phyloP scores from a whole-genome alignment of 805 yeast genomes.

The fission yeast (Schizosaccharomyces pombe) region ASM294v3 CU329670.1:1126501-1127000 shows the following conservation, averaged over 20 bases:
- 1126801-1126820: constrained; percentile 55
- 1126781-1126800: constrained; percentile 42
- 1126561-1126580: constrained; percentile 85
- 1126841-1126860: constrained; percentile 53
- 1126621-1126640: constrained; percentile 66
- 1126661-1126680: constrained; percentile 20
- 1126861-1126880: constrained; percentile 68
- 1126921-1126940: constrained; percentile 70
- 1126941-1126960: constrained; percentile 50
- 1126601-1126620: constrained; percentile 56
- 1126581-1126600: constrained; percentile 57
- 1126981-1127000: constrained; percentile 41
- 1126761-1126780: constrained; percentile 28
- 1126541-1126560: constrained; percentile 61
- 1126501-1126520: constrained; percentile 62
- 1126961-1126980: constrained; percentile 44
- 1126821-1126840: constrained; percentile 41
- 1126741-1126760: constrained; percentile 54
- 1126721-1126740: constrained; percentile 36
- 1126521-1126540: constrained; percentile 51
- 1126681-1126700: constrained; percentile 65
- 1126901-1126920: constrained; percentile 27
- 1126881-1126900: constrained; percentile 19
- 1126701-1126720: constrained; percentile 51
- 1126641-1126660: constrained; percentile 37